These are phyloP conservation scores for Pisolithus marmoratus DNA, from an alignment of 768 basidiomycete genomes.

Conservation along the genomic window DNA sequence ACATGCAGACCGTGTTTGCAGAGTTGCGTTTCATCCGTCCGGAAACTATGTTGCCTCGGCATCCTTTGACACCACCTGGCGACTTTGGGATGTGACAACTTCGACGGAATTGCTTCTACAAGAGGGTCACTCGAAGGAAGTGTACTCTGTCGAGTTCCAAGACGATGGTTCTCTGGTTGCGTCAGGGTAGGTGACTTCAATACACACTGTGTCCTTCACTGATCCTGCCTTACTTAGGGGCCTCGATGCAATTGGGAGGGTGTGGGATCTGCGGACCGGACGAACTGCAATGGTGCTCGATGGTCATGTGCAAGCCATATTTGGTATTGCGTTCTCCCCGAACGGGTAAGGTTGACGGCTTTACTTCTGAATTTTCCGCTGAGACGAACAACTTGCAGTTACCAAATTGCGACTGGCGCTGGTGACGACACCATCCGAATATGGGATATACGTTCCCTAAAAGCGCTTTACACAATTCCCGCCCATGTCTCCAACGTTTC, in stretches of 20 bases:
- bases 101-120: constrained; percentile 81
- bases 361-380: neutral
- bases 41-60: constrained; percentile 92
- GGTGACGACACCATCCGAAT: constrained; percentile 97
- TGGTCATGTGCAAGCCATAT: constrained; percentile 91
- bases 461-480: constrained; percentile 92
- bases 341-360: constrained; percentile 68
- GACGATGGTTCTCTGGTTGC: constrained; percentile 89
- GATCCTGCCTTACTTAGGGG: constrained; percentile 46
- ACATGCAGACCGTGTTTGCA: constrained; percentile 85
- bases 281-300: constrained; percentile 97
- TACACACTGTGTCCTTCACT: neutral
- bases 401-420: constrained; percentile 95
- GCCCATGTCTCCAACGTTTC: constrained; percentile 94
- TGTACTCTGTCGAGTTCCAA: constrained; percentile 94
- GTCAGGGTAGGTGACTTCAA: constrained; percentile 64
- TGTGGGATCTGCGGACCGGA: constrained; percentile 96
- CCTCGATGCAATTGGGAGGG: constrained; percentile 91
- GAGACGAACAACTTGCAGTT: constrained; percentile 42
- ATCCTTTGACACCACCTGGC: constrained; percentile 96
- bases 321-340: constrained; percentile 87
- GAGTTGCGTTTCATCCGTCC: constrained; percentile 95
- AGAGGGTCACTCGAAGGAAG: constrained; percentile 96
- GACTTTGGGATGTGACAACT: constrained; percentile 89
- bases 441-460: constrained; percentile 96